phyloP scores from a whole-genome alignment of 2,329 filamentous ascomycete genomes.

The Zymoseptoria ardabiliae region DNA sequence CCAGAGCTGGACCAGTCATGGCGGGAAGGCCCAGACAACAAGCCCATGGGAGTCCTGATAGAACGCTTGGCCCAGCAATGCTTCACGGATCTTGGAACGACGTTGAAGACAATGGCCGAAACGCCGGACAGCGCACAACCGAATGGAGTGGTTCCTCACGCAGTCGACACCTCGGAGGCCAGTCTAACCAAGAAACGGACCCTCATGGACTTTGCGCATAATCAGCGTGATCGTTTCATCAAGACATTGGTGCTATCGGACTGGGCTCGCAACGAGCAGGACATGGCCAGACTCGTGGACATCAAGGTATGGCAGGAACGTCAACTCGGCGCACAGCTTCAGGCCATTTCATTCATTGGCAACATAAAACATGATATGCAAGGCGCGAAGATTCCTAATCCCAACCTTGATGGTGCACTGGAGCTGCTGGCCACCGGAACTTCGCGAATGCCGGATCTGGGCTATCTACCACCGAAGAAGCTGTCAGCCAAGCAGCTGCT shows the following conservation, averaged over 20 bases:
- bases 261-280: conserved; percentile 74
- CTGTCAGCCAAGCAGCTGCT: conserved; percentile 66
- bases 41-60: conserved; percentile 68
- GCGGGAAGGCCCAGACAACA: conserved; percentile 62
- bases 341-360: conserved; percentile 24
- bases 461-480: conserved; percentile 66
- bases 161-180: conserved; percentile 50
- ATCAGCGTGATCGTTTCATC: conserved; percentile 78
- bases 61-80: conserved; percentile 74
- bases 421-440: conserved; percentile 75
- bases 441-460: conserved; percentile 71
- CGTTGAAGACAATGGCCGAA: conserved; percentile 63
- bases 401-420: conserved; percentile 83
- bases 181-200: conserved; percentile 69
- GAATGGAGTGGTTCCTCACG: conserved; percentile 34
- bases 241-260: conserved; percentile 85
- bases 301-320: conserved; percentile 62
- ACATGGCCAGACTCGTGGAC: conserved; percentile 83
- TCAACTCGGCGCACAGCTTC: conserved; percentile 33
- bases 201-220: conserved; percentile 70
- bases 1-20: conserved; percentile 52
- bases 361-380: conserved; percentile 66
- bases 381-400: conserved; percentile 71
- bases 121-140: conserved; percentile 45
- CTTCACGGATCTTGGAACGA: conserved; percentile 67